A percentile compares a stretch with the other conserved stretches of the same genome.
Conservation (phyloP, 2,329 filamentous ascomycete species). For the Pseudocercospora fuligena region DNA sequence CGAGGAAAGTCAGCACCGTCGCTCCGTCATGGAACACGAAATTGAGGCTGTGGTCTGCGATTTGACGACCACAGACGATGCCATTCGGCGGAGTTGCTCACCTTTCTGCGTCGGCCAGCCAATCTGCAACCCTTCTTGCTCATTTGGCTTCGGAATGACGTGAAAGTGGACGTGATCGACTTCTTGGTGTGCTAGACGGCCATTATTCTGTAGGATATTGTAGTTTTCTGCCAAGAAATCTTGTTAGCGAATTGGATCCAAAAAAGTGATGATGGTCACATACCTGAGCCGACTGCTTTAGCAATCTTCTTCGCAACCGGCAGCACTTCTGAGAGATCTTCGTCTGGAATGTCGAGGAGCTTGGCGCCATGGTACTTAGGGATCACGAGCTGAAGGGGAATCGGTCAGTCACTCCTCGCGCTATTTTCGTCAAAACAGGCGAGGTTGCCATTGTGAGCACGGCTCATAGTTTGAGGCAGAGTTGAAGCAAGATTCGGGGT, state of each 20-base stretch:
- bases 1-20: no score
- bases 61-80: no score
- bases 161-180: conserved; percentile 93
- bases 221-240: conserved; percentile 63
- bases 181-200: conserved; percentile 84
- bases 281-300: conserved; percentile 67
- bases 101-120: conserved; percentile 75
- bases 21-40: no score
- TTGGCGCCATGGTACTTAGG: conserved; percentile 94
- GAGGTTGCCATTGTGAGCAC: no score
- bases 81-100: conserved; percentile 34
- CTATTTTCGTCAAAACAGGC: no score
- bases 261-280: not conserved
- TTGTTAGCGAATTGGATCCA: not conserved
- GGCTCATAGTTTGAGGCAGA: no score
- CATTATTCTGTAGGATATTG: conserved; percentile 97
- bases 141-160: conserved; percentile 94
- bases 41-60: no score
- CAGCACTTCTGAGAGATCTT: conserved; percentile 80
- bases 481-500: not conserved
- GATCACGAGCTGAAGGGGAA: conserved; percentile 81
- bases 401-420: no score
- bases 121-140: conserved; percentile 77
- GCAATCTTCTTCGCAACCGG: conserved; percentile 87
- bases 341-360: conserved; percentile 89